phyloP scores from a whole-genome alignment of 345 rosid species.

The Rhodomyrtus tomentosa region DNA sequence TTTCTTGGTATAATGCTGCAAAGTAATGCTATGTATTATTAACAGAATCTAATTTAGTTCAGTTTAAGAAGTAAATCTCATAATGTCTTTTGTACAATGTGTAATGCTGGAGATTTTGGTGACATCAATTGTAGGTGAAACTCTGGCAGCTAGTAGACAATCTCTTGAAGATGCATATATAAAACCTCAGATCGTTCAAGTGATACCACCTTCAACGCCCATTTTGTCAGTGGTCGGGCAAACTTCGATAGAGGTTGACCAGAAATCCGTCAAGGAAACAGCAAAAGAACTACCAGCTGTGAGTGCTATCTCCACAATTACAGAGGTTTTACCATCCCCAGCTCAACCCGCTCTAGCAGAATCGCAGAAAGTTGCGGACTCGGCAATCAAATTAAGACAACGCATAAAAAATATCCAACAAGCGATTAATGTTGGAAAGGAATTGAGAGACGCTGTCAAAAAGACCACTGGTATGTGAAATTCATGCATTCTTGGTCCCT shows the following conservation, averaged over 20 bases:
- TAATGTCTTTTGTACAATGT: neutral
- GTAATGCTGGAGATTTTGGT: neutral
- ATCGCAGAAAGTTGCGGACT: slow-evolving; percentile 4
- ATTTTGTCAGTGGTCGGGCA: neutral
- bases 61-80: neutral
- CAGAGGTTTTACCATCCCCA: slow-evolving; percentile 6
- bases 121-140: neutral
- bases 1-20: neutral
- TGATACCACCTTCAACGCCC: neutral
- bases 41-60: neutral
- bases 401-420: neutral
- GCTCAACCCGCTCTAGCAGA: slow-evolving; percentile 9
- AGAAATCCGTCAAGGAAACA: neutral
- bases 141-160: neutral
- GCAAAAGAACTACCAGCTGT: slow-evolving; percentile 6
- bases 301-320: neutral
- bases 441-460: slow-evolving; percentile 2
- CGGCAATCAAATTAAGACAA: neutral
- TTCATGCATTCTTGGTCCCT: neutral
- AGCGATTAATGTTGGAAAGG: neutral
- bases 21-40: neutral
- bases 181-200: neutral
- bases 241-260: neutral
- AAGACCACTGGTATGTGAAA: slow-evolving; percentile 10
- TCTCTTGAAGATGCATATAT: neutral